Base-by-base conservation (phyloP, 1,284 basidiomycete genomes). In the Gymnopus androsaceus region DNA sequence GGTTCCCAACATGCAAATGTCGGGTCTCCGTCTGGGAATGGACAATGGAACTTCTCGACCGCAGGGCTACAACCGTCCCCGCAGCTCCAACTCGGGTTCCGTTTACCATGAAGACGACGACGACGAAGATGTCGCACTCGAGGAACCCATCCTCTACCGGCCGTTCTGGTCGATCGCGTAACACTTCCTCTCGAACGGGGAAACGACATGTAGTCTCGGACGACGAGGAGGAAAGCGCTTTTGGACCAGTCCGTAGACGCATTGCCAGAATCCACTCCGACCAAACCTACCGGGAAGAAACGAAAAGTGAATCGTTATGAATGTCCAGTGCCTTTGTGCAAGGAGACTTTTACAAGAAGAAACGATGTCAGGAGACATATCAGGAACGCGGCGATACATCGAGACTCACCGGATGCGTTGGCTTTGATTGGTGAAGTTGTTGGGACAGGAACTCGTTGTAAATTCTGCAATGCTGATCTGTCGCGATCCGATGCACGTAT, bases 361-460 rank as follows among this genome's bases (percentile, higher is more conserved):
- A 63, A 63, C 42, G 61, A 63, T 46, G 61, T 63, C 28, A 56
- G 58, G 17, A 55, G 61, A n/a, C 61, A 63, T 54, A 40, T 63
- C 8, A 57, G 47, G 38, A 61, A 61, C 30, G 60, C 60, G 17
- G 57, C 57, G 27, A 53, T 59, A 33, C 60, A 61, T 55, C 57
- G 57, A 21, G 50, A 54, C 38, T 50, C 50, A 14, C 46, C 52
- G 21, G 57, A 56, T 31, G 55, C 55, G 8, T 41, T 54, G 28
- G 48, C 45, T 15, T 15, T 51, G 9, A 34, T 52, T 23, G 54
- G 49, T 30, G 50, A 53, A 30, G 55, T 30, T n/a, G 51, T 42
- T 1, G 61, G 55, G 34, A 30, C 47, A 11, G 47, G 46, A 28
- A 63, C 59, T 48, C 45, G 56, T 3, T 63, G 61, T 53, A 59